Conservation (phyloP, 1,139 yeast genomes). For the Lodderomyces elongisporus region DNA sequence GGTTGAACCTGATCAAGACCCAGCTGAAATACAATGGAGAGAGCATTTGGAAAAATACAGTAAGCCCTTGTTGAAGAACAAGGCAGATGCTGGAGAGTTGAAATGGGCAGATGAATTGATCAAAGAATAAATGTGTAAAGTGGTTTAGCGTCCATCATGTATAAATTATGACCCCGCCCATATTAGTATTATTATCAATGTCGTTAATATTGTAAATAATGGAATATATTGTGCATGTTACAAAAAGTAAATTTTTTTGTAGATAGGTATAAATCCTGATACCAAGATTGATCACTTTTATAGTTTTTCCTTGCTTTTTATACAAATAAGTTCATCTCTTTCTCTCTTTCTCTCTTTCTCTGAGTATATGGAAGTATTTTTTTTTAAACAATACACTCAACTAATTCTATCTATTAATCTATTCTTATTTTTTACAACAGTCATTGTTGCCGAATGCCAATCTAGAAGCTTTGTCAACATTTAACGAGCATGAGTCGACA, state of each 20-base stretch:
- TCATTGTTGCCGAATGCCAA: constrained; percentile 21
- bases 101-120: constrained; percentile 37
- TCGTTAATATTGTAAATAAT: too few relatives aligned
- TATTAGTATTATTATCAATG: too few relatives aligned
- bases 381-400: not conserved
- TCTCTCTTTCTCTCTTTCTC: not conserved
- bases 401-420: not conserved
- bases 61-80: constrained; percentile 17
- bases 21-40: constrained; percentile 62
- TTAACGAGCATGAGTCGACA: constrained; percentile 32
- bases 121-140: too few relatives aligned
- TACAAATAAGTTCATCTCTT: too few relatives aligned
- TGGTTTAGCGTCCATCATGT: too few relatives aligned
- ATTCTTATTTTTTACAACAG: constrained; percentile 18
- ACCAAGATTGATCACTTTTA: too few relatives aligned
- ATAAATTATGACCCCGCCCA: too few relatives aligned
- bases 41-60: constrained; percentile 25
- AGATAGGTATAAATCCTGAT: too few relatives aligned
- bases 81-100: constrained; percentile 17
- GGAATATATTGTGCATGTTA: too few relatives aligned
- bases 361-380: not conserved
- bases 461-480: constrained; percentile 37
- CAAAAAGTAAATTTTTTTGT: too few relatives aligned
- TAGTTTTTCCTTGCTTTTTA: too few relatives aligned
- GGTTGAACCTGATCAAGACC: constrained; percentile 80